Conservation (phyloP, 257 asterid genomes). For the Misopates orontium region DNA sequence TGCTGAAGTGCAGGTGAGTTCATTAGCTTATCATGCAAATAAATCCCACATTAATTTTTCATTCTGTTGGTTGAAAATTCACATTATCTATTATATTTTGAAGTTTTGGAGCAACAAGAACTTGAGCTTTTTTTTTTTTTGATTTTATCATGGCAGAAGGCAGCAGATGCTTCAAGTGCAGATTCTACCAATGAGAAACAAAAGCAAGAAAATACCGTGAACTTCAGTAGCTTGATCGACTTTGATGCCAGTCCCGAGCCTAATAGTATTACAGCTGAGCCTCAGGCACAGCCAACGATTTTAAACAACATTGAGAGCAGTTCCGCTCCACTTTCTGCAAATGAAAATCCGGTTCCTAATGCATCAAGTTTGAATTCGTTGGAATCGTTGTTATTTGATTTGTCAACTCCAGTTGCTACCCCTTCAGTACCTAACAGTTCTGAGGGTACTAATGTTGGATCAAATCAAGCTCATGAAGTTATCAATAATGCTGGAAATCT, state of each 20-base stretch:
- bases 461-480: constrained; percentile 25
- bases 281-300: constrained; percentile 30
- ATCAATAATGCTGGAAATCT: constrained; percentile 27
- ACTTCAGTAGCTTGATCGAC: constrained; percentile 60
- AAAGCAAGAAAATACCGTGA: constrained; percentile 33
- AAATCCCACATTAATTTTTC: no score
- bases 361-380: constrained; percentile 36
- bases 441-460: constrained; percentile 26
- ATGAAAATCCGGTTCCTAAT: constrained; percentile 30
- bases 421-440: constrained; percentile 30
- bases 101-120: neutral
- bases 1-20: constrained; percentile 47
- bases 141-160: constrained; percentile 38
- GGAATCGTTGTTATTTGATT: constrained; percentile 57
- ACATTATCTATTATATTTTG: neutral
- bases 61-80: neutral
- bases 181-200: constrained; percentile 26
- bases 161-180: constrained; percentile 33
- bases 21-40: neutral
- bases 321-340: constrained; percentile 30
- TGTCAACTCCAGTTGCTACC: constrained; percentile 37
- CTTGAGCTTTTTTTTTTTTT: constrained; percentile 5
- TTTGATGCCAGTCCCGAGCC: constrained; percentile 50
- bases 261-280: constrained; percentile 27
- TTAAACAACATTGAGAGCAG: constrained; percentile 25